phyloP scores from a whole-genome alignment of 106 monocot species.

The Dioscorea dumetorum region DNA sequence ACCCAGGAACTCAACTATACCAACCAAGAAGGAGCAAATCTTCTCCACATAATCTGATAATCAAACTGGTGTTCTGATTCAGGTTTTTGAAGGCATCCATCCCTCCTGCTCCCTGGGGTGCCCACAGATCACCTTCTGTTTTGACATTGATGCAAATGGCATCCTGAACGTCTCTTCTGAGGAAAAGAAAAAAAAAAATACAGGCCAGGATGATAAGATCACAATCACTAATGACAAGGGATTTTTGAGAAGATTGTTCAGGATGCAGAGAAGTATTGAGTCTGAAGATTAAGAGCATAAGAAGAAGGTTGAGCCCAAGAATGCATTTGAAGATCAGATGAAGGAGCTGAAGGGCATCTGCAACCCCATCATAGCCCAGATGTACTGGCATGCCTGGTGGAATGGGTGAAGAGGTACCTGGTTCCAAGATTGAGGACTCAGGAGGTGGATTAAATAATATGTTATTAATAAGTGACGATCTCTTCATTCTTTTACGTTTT shows the following conservation, averaged over 20 bases:
- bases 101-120: conserved; percentile 55
- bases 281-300: conserved; percentile 41
- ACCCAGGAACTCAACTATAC: conserved; percentile 30
- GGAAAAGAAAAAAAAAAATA: conserved; percentile 64
- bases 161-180: conserved; percentile 67
- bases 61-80: conserved; percentile 31
- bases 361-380: conserved; percentile 42
- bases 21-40: conserved; percentile 29
- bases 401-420: neutral
- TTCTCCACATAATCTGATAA: conserved; percentile 33
- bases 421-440: too few relatives aligned
- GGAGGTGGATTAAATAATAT: too few relatives aligned
- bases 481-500: too few relatives aligned
- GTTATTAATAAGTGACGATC: too few relatives aligned
- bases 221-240: conserved; percentile 61
- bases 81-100: conserved; percentile 54
- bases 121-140: conserved; percentile 64
- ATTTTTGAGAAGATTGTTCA: conserved; percentile 50
- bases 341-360: conserved; percentile 45
- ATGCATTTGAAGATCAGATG: conserved; percentile 40
- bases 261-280: conserved; percentile 62
- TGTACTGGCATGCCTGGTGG: conserved; percentile 9
- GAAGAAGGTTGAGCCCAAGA: conserved; percentile 48
- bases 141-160: conserved; percentile 64
- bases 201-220: conserved; percentile 60